Percentiles rank a stretch among this genome's conserved stretches.
Conservation (phyloP, 2,329 filamentous ascomycete genomes). For the Raffaelea arxii region DNA sequence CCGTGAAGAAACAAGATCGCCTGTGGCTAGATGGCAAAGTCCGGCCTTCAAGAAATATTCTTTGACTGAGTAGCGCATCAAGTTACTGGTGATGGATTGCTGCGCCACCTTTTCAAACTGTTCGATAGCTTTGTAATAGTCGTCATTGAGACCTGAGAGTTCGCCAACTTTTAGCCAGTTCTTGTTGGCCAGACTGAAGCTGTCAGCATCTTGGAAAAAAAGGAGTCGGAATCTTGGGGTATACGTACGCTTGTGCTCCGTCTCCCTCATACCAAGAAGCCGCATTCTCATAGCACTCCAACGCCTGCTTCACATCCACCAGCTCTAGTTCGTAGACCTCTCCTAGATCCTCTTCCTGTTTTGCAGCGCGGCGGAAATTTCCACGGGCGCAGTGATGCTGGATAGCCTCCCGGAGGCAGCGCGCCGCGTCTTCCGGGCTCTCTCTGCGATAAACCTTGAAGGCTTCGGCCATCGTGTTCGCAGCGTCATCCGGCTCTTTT, state of each 20-base stretch:
- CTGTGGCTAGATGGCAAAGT: conserved; percentile 70
- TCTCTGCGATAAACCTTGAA: conserved; percentile 92
- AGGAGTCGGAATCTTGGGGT: too few relatives aligned
- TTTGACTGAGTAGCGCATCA: conserved; percentile 91
- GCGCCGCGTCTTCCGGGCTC: conserved; percentile 70
- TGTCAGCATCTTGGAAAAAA: neutral
- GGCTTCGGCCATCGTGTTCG: conserved; percentile 78
- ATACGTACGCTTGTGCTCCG: conserved; percentile 66
- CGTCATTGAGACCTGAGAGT: conserved; percentile 66
- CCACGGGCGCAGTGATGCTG: conserved; percentile 80
- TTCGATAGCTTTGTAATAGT: conserved; percentile 77
- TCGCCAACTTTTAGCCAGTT: conserved; percentile 89
- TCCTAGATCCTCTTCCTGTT: conserved; percentile 79
- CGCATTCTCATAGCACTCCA: conserved; percentile 75
- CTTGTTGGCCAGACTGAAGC: conserved; percentile 73
- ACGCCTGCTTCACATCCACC: conserved; percentile 65
- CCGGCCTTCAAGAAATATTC: conserved; percentile 93
- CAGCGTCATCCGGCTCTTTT: conserved; percentile 86
- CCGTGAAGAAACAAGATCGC: conserved; percentile 68
- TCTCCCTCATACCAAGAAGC: conserved; percentile 85
- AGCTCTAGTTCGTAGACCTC: conserved; percentile 79
- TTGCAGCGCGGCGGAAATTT: conserved; percentile 83
- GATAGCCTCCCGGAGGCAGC: conserved; percentile 71
- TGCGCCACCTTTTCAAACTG: conserved; percentile 77
- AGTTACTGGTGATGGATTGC: conserved; percentile 73